Evolutionary conservation across 768 basidiomycete genomes (phyloP).

Genomic region (Tulasnella calospora): DNA sequence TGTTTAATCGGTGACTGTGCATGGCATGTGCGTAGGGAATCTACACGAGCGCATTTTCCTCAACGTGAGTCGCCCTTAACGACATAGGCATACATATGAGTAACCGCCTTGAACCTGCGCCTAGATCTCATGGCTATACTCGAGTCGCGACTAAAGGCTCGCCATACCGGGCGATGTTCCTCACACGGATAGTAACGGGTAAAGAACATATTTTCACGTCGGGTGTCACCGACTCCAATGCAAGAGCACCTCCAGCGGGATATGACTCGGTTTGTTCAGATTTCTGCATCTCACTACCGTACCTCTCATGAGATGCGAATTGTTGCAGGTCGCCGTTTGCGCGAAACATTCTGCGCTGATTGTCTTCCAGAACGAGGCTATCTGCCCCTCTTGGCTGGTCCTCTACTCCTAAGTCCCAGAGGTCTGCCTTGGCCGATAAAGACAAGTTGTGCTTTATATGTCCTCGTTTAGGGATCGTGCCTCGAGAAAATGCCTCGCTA

Average conservation of each 20-base stretch:
- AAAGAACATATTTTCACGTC: slow-evolving; percentile 6
- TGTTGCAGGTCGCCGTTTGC: slow-evolving; percentile 37
- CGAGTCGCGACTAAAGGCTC: slow-evolving; percentile 8
- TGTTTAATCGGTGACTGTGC: slow-evolving; percentile 43
- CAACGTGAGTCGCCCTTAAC: not conserved
- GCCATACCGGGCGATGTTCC: slow-evolving; percentile 14
- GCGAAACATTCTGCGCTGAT: slow-evolving; percentile 69
- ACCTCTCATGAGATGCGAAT: not conserved
- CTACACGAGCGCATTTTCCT: slow-evolving; percentile 14
- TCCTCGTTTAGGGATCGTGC: not conserved
- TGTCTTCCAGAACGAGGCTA: slow-evolving; percentile 66
- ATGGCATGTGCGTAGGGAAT: slow-evolving; percentile 33
- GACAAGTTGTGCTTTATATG: not conserved
- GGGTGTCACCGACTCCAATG: slow-evolving; percentile 46
- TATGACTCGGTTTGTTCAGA: slow-evolving; percentile 7
- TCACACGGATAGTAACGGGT: slow-evolving; percentile 2
- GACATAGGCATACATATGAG: slow-evolving; percentile 22
- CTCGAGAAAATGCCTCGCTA: not conserved
- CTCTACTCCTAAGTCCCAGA: slow-evolving; percentile 45
- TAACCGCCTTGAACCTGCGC: slow-evolving; percentile 37
- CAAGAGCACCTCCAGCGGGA: slow-evolving; percentile 33
- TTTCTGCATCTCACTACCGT: no score
- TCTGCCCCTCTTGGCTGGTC: slow-evolving; percentile 64
- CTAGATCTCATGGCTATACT: slow-evolving; percentile 17
- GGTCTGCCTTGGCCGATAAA: not conserved